Conservation (phyloP, 495 filamentous ascomycete genomes). For the Penicillium roqueforti region DNA sequence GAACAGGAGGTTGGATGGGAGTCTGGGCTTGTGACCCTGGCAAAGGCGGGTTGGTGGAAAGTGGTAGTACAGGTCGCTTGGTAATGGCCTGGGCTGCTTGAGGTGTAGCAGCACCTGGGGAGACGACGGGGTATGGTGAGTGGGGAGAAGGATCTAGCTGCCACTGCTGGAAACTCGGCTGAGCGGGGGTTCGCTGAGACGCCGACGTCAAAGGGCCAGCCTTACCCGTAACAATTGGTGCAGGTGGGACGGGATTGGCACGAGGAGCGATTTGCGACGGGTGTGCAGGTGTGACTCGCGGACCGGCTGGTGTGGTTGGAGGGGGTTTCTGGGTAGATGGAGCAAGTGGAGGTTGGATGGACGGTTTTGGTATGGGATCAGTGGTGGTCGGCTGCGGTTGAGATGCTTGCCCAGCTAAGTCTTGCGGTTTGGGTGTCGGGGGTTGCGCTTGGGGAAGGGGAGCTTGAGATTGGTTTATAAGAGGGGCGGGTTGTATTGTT, state of each 20-base stretch:
- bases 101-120: conserved; percentile 17
- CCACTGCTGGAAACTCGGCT: conserved; percentile 43
- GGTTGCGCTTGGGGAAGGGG: conserved; percentile 13
- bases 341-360: conserved; percentile 32
- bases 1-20: conserved; percentile 18
- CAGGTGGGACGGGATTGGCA: conserved; percentile 14
- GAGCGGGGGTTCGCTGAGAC: conserved; percentile 24
- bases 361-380: conserved; percentile 27
- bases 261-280: conserved; percentile 28
- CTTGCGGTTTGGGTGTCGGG: conserved; percentile 18
- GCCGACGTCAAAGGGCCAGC: conserved; percentile 10
- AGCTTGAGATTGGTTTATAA: conserved; percentile 7
- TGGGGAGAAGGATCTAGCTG: conserved; percentile 36
- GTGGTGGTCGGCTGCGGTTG: conserved; percentile 32
- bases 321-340: conserved; percentile 19
- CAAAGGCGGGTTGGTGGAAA: conserved; percentile 6
- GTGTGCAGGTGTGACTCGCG: conserved; percentile 19
- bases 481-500: not conserved
- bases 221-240: conserved; percentile 18
- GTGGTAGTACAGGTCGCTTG: conserved; percentile 22
- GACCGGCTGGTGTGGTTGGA: conserved; percentile 19
- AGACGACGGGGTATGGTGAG: conserved; percentile 33
- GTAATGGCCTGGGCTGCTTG: conserved; percentile 11
- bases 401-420: conserved; percentile 25
- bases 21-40: conserved; percentile 5